These are phyloP conservation scores for Fistulifera solaris DNA, from an alignment of 108 stramenopile genomes.

Conservation along the genomic window DNA sequence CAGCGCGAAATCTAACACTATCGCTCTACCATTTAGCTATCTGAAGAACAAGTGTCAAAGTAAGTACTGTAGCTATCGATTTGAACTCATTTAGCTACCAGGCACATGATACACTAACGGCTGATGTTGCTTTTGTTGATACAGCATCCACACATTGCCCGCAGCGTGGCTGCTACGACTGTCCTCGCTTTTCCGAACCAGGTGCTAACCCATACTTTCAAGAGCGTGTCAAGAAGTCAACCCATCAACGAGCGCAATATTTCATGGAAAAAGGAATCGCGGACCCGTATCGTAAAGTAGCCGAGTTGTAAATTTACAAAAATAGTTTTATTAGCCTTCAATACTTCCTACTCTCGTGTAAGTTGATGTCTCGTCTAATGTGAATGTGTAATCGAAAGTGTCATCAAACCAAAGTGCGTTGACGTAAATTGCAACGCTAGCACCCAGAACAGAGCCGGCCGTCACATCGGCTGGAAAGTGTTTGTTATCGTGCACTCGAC, in stretches of 20 bases:
- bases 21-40: too few relatives aligned
- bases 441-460: conserved; percentile 40
- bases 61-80: conserved; percentile 9
- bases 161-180: conserved; percentile 70
- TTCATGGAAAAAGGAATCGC: conserved; percentile 59
- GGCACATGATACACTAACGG: too few relatives aligned
- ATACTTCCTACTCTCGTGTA: too few relatives aligned
- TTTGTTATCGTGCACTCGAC: conserved; percentile 42
- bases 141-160: conserved; percentile 40
- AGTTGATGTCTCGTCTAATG: too few relatives aligned
- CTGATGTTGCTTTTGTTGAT: not conserved
- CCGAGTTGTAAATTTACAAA: conserved; percentile 37
- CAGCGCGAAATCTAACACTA: too few relatives aligned
- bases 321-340: too few relatives aligned
- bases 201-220: conserved; percentile 70
- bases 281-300: conserved; percentile 45
- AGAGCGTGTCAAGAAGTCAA: conserved; percentile 26
- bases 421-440: conserved; percentile 15
- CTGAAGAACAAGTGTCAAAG: conserved; percentile 53
- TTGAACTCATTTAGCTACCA: too few relatives aligned
- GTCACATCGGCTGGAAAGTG: conserved; percentile 62
- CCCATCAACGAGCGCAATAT: conserved; percentile 48
- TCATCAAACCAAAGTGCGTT: conserved; percentile 26
- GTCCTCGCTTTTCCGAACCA: conserved; percentile 43
- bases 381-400: too few relatives aligned